These are phyloP conservation scores for Blastobotrys illinoisensis DNA, from an alignment of 1,139 yeast species.

Conservation along the genomic window DNA sequence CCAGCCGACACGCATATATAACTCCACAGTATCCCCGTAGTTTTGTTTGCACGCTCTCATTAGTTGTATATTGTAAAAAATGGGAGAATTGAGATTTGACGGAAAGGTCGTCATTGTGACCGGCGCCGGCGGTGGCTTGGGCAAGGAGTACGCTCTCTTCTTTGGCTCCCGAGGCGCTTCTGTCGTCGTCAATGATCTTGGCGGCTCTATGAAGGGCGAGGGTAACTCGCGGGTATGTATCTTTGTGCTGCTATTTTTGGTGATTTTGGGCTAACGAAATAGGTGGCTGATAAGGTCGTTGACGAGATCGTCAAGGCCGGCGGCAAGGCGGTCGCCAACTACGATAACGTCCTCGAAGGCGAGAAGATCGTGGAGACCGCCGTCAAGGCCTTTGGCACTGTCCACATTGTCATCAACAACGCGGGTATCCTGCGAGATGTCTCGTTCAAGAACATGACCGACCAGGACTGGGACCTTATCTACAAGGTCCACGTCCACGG, in stretches of 20 bases:
- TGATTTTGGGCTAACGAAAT: background rate
- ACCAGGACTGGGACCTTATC: constrained; percentile 72
- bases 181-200: constrained; percentile 87
- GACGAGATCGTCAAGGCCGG: constrained; percentile 71
- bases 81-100: constrained; percentile 45
- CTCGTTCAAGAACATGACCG: constrained; percentile 72
- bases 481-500: constrained; percentile 86
- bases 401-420: constrained; percentile 84
- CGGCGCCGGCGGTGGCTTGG: constrained; percentile 98
- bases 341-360: constrained; percentile 85
- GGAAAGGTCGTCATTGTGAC: constrained; percentile 87
- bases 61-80: background rate
- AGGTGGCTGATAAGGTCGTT: constrained; percentile 85
- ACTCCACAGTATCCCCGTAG: background rate
- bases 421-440: constrained; percentile 83
- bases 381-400: constrained; percentile 77
- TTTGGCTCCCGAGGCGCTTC: constrained; percentile 90
- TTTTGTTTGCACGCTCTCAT: background rate
- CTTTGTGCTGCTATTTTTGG: too few relatives aligned
- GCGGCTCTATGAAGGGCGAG: constrained; percentile 73
- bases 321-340: constrained; percentile 89
- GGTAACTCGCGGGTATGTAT: constrained; percentile 20
- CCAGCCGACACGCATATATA: background rate
- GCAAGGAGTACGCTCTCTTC: constrained; percentile 80
- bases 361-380: constrained; percentile 85